Percentiles rank a stretch among this genome's conserved stretches.
phyloP scores from a whole-genome alignment of 768 basidiomycete genomes.

The Russula foetens region DNA sequence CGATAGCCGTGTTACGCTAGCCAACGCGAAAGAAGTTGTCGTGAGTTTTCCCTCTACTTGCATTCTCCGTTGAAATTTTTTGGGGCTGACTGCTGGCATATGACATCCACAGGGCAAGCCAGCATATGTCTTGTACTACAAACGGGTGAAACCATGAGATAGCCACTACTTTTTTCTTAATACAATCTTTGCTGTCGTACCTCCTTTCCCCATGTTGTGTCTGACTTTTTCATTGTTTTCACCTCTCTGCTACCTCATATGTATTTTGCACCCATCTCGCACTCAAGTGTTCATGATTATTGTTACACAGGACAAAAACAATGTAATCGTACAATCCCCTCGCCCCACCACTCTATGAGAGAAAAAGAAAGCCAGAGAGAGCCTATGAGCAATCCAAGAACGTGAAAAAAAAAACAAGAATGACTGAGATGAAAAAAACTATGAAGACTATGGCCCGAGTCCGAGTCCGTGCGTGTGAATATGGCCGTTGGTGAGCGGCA shows the following conservation, averaged over 20 bases:
- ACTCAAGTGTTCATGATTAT: constrained; percentile 19
- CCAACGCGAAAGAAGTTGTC: constrained; percentile 74
- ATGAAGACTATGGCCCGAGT: not conserved
- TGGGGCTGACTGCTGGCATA: constrained; percentile 19
- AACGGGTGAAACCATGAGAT: constrained; percentile 32
- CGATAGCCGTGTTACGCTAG: constrained; percentile 76
- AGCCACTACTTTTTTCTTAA: not conserved
- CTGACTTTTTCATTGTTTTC: not conserved
- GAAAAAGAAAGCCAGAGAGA: not conserved
- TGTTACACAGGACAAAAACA: constrained; percentile 19
- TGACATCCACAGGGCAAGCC: constrained; percentile 42
- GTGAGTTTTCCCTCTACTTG: constrained; percentile 39
- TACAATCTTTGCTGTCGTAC: not conserved
- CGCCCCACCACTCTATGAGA: constrained; percentile 13
- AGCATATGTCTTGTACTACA: constrained; percentile 81
- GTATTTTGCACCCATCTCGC: constrained; percentile 18
- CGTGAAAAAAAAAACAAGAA: not conserved
- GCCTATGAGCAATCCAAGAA: not conserved
- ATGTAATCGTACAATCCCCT: constrained; percentile 21
- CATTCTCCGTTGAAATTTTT: not conserved
- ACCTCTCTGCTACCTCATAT: constrained; percentile 9
- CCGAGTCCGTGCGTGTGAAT: not conserved
- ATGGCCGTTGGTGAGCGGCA: constrained; percentile 18
- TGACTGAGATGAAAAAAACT: not conserved
- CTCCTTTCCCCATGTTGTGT: not conserved